Conservation (phyloP, 768 basidiomycete genomes). For the Asterophora lycoperdoides region DNA sequence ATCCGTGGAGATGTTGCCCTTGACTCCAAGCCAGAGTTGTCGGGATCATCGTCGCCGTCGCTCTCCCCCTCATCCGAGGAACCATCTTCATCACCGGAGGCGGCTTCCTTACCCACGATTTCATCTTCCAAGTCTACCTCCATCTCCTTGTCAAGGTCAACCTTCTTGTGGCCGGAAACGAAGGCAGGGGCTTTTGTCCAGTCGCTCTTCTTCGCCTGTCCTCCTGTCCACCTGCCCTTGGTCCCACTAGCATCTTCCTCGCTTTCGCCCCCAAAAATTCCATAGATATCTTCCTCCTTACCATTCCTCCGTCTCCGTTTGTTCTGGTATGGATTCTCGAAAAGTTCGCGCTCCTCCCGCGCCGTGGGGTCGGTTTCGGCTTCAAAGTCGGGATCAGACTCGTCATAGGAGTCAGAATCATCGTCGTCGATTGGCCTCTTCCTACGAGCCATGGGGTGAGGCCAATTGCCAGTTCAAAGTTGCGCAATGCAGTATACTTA, state of each 20-base stretch:
- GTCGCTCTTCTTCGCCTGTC: constrained; percentile 44
- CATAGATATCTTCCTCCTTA: constrained; percentile 74
- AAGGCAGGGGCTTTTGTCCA: constrained; percentile 80
- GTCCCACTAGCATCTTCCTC: constrained; percentile 49
- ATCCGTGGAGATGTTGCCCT: constrained; percentile 55
- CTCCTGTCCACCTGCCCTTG: constrained; percentile 19
- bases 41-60: constrained; percentile 35
- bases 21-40: constrained; percentile 37
- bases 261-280: constrained; percentile 68
- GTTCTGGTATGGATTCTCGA: constrained; percentile 70
- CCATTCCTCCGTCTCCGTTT: constrained; percentile 63
- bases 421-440: constrained; percentile 71
- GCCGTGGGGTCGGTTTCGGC: constrained; percentile 54
- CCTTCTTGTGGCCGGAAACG: constrained; percentile 52
- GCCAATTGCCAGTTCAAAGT: neutral
- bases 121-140: constrained; percentile 24
- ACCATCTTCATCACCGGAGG: constrained; percentile 5
- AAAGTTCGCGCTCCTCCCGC: constrained; percentile 70
- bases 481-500: too few relatives aligned
- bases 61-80: constrained; percentile 36
- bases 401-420: constrained; percentile 64
- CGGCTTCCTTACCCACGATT: constrained; percentile 22
- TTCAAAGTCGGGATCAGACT: constrained; percentile 47
- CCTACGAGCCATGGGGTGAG: constrained; percentile 58
- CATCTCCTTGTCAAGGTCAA: constrained; percentile 41